Evolutionary conservation across 2,329 filamentous ascomycete genomes (phyloP), one percentile per base, ranked within the genome.

Genomic region (Capronia epimyces): DNA sequence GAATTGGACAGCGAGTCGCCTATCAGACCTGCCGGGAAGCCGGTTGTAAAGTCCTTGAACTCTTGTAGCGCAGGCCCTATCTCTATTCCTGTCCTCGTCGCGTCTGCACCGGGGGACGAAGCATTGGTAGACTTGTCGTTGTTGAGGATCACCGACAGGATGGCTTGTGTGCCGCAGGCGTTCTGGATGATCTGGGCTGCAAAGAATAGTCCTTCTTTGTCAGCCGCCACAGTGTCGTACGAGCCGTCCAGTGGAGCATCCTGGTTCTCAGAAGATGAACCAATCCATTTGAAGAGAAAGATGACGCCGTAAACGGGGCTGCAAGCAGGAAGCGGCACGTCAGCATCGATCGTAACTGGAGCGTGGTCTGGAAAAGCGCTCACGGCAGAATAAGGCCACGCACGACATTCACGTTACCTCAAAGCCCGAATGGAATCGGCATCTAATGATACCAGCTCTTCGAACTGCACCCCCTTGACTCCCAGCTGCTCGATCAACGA

Each of bases 131-230:
- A 67, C 48, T 72, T 76, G 41, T 80, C 79, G 69, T 94, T 86
- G 74, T 98, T 98, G 60, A 98, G 75, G 25, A 97, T 78, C 48
- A 97, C 87, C 46, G 87, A 93, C 34, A 98, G 80, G 41, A 98
- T 81, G 2, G 93, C 93, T 69, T 98, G 93, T 13, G 93, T 98
- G 39, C 90, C 93, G 72, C 93, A 98, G 6, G 93, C 93, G 70
- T 98, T 98, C 71, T 97, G 91, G 67, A 98, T 98, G 3, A 91
- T 97, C 74, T 98, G 93, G 24, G 85, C 83, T 3, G 93, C 93
- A 71, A 98, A 98, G 78, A 95, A 98, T 3, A 60, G 49, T 21
- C 47, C 53, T 55, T 67, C 62, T 57, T 79, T 77, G 56, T 89
- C 83, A 15, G 86, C 75, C 12, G 89, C 88, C 13, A 75, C 77